Conservation (phyloP, 768 basidiomycete genomes). For the Mycena chlorophos region DNA sequence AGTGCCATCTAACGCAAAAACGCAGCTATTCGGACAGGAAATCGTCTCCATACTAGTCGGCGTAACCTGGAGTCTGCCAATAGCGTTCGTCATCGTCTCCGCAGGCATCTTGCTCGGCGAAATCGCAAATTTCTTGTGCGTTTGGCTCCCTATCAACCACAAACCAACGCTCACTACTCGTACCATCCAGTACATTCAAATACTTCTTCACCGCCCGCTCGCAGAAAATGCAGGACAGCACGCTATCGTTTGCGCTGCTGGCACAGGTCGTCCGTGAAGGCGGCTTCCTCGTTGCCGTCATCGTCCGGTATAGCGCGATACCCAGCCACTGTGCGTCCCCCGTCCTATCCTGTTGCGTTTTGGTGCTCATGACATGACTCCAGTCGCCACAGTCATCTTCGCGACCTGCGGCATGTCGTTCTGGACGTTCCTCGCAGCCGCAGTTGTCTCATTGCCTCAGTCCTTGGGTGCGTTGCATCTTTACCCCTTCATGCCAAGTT, state of each 20-base stretch:
- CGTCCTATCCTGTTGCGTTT: too few species aligned
- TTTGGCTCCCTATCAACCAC: not conserved
- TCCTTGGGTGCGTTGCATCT: too few species aligned
- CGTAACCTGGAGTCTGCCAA: constrained; percentile 50
- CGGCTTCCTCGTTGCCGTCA: constrained; percentile 79
- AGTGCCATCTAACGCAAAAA: not conserved
- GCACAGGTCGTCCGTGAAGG: constrained; percentile 78
- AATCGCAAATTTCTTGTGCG: constrained; percentile 74
- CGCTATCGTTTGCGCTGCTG: constrained; percentile 59
- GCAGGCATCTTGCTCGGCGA: constrained; percentile 84
- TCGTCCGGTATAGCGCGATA: constrained; percentile 76
- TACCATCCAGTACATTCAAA: constrained; percentile 59
- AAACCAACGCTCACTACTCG: not conserved
- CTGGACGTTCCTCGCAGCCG: constrained; percentile 71
- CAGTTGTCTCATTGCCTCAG: constrained; percentile 81
- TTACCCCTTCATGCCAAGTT: too few species aligned
- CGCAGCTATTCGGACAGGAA: constrained; percentile 86
- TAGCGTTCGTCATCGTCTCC: constrained; percentile 6
- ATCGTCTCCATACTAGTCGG: constrained; percentile 85
- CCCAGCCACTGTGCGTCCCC: constrained; percentile 74
- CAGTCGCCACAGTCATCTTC: constrained; percentile 85
- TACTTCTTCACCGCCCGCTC: constrained; percentile 74
- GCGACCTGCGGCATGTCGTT: constrained; percentile 87
- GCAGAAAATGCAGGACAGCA: constrained; percentile 63
- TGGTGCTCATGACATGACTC: not conserved